Conservation (phyloP, 768 basidiomycete species). For the Boletus reticuloceps region DNA sequence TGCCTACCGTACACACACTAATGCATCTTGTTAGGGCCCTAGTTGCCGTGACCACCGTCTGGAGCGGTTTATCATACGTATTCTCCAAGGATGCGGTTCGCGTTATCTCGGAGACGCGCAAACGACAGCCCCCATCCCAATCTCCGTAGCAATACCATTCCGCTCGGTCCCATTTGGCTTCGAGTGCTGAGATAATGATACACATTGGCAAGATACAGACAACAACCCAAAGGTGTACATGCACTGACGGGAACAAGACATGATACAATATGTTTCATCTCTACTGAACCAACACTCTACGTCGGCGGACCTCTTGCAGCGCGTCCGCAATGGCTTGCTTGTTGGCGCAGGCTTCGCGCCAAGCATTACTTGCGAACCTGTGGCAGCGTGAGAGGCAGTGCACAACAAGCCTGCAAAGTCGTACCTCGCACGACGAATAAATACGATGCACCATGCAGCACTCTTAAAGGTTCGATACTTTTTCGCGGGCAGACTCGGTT, state of each 20-base stretch:
- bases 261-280: slow-evolving; percentile 6
- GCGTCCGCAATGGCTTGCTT: slow-evolving; percentile 65
- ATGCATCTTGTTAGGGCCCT: slow-evolving; percentile 55
- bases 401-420: slow-evolving; percentile 20
- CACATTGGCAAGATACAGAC: slow-evolving; percentile 19
- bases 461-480: slow-evolving; percentile 54
- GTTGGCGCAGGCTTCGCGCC: slow-evolving; percentile 60
- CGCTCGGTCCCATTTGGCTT: neutral
- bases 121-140: slow-evolving; percentile 28
- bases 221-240: slow-evolving; percentile 5
- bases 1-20: neutral
- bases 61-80: slow-evolving; percentile 85
- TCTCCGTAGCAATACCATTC: slow-evolving; percentile 8
- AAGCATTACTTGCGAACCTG: slow-evolving; percentile 60
- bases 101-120: slow-evolving; percentile 43
- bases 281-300: slow-evolving; percentile 33
- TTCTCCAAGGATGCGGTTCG: slow-evolving; percentile 74
- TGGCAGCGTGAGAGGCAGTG: slow-evolving; percentile 7
- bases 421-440: slow-evolving; percentile 64
- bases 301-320: slow-evolving; percentile 65
- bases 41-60: slow-evolving; percentile 88
- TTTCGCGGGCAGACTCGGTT: slow-evolving; percentile 41
- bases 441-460: slow-evolving; percentile 55
- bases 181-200: slow-evolving; percentile 14
- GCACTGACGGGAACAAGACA: neutral